Evolutionary conservation across 306 rosid genomes (phyloP).

Genomic region (Neltuma alba): DNA sequence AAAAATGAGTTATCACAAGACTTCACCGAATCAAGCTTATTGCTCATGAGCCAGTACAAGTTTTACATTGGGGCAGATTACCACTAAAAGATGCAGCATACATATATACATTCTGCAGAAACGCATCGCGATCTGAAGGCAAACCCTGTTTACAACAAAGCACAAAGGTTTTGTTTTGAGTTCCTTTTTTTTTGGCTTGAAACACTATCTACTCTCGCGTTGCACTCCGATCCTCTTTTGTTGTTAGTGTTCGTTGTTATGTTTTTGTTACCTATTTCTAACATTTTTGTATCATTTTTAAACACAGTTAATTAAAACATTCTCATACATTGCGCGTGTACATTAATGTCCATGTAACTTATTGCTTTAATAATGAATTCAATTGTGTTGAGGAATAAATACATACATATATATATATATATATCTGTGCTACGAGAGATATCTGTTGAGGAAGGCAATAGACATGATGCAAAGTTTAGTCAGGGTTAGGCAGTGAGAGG

Average conservation of each 20-base stretch:
- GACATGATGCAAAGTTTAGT: constrained; percentile 42
- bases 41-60: too few relatives aligned
- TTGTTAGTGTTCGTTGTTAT: background rate
- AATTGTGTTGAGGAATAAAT: background rate
- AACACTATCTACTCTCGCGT: background rate
- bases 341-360: background rate
- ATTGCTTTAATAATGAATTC: background rate
- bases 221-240: background rate
- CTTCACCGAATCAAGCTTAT: background rate
- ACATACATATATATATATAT: too few relatives aligned
- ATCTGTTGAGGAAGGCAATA: constrained; percentile 54
- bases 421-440: background rate
- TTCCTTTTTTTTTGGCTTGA: background rate
- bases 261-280: background rate
- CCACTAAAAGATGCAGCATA: background rate
- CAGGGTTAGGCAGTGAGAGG: constrained; percentile 22
- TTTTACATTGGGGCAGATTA: background rate
- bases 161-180: background rate
- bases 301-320: background rate
- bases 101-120: background rate
- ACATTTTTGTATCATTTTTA: background rate
- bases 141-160: background rate
- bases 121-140: background rate
- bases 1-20: background rate
- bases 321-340: background rate